A percentile compares a stretch with the other conserved stretches of the same genome.
Conservation (phyloP, 2,329 filamentous ascomycete species). For the Plectosphaerella plurivora region DNA sequence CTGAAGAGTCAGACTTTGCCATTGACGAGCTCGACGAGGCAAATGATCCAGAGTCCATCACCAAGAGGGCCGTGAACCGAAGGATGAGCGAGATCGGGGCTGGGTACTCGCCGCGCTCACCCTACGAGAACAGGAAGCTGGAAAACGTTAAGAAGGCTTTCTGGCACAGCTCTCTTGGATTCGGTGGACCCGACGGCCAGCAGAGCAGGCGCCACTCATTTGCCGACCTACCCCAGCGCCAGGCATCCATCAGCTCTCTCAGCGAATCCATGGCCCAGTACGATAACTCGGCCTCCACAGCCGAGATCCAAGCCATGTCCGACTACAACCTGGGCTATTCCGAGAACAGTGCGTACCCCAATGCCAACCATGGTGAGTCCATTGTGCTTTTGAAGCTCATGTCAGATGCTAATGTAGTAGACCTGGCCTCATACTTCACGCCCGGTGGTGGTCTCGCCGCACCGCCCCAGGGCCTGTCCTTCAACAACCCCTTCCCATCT, state of each 20-base stretch:
- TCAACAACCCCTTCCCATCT: conserved; percentile 38
- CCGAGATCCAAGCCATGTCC: conserved; percentile 37
- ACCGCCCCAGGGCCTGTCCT: conserved; percentile 30
- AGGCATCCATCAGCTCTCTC: conserved; percentile 59
- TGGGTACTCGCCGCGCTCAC: conserved; percentile 36
- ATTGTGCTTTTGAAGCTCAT: neutral
- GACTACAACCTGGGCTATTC: conserved; percentile 36
- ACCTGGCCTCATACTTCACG: conserved; percentile 32
- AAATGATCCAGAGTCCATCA: conserved; percentile 45
- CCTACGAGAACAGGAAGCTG: conserved; percentile 56
- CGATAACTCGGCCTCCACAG: conserved; percentile 31
- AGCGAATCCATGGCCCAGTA: conserved; percentile 45
- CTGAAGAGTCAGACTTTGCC: conserved; percentile 66
- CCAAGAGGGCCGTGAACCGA: conserved; percentile 40
- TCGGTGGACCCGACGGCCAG: conserved; percentile 58
- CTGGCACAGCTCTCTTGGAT: conserved; percentile 69
- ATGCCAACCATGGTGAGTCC: conserved; percentile 35
- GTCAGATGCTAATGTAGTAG: conserved; percentile 16
- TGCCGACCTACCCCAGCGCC: conserved; percentile 62
- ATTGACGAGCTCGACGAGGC: conserved; percentile 66
- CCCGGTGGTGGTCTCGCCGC: conserved; percentile 22
- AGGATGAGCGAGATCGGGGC: conserved; percentile 55
- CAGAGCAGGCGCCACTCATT: conserved; percentile 80
- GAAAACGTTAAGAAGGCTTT: conserved; percentile 64
- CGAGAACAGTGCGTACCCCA: conserved; percentile 31